Evolutionary conservation across 208 protist genomes (phyloP).

Genomic region (Novymonas esmeraldas): DNA sequence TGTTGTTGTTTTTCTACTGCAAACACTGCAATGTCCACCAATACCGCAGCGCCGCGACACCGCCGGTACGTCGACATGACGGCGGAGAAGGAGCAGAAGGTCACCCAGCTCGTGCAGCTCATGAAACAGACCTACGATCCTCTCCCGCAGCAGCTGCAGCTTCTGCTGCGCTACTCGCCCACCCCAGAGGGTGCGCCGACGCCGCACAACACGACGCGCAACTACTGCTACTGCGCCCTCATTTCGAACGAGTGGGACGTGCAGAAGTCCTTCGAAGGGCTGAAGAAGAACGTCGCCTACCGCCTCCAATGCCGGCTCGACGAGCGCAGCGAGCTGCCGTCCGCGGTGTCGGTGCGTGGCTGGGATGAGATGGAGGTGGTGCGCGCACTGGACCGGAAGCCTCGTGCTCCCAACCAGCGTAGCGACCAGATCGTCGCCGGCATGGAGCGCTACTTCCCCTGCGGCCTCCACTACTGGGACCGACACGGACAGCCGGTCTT

Average conservation of each 20-base stretch:
- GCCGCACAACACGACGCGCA: constrained; percentile 37
- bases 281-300: constrained; percentile 36
- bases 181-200: constrained; percentile 26
- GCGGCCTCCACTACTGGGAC: constrained; percentile 56
- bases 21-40: not conserved
- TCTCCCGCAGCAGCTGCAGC: constrained; percentile 20
- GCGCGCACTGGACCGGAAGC: constrained; percentile 10
- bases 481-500: constrained; percentile 41
- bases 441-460: constrained; percentile 23
- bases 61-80: constrained; percentile 39
- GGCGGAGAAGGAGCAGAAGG: constrained; percentile 47
- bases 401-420: constrained; percentile 4
- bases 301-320: constrained; percentile 39
- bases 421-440: constrained; percentile 33
- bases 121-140: constrained; percentile 38
- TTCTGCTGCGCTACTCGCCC: constrained; percentile 15
- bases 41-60: constrained; percentile 5
- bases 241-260: constrained; percentile 53
- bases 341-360: constrained; percentile 55
- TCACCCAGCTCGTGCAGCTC: constrained; percentile 45
- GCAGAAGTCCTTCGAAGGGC: constrained; percentile 48
- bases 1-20: constrained; percentile 8
- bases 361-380: constrained; percentile 39
- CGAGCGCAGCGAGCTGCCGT: constrained; percentile 41
- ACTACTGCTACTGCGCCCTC: constrained; percentile 57